These are phyloP conservation scores for Haplosporangium sp. DNA, from an alignment of 371 early-diverging fungal genomes.

Conservation along the genomic window DNA sequence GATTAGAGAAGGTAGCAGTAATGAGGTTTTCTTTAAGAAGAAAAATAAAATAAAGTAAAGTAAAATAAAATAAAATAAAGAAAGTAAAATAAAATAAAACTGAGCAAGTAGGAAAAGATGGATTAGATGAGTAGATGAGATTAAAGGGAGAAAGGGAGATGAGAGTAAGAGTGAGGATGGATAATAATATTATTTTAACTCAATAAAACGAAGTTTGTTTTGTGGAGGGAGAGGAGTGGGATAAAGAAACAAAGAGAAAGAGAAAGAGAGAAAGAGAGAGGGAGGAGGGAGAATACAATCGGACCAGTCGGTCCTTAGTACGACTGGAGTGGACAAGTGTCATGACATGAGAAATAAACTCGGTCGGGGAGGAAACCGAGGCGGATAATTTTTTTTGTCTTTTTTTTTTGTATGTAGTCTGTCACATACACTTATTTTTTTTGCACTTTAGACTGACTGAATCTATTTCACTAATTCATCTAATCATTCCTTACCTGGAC, in stretches of 20 bases:
- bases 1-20: too few relatives aligned
- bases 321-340: background rate
- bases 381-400: too few relatives aligned
- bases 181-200: background rate
- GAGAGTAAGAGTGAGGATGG: background rate
- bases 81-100: background rate
- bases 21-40: too few relatives aligned
- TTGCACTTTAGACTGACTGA: background rate
- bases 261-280: background rate
- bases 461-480: too few relatives aligned
- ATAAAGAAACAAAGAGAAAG: background rate
- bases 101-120: background rate
- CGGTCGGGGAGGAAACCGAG: too few relatives aligned
- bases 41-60: background rate
- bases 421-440: too few relatives aligned
- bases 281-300: background rate
- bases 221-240: background rate
- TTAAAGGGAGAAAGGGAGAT: background rate
- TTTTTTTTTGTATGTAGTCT: too few relatives aligned
- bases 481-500: slow-evolving; percentile 17
- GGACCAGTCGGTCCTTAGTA: background rate
- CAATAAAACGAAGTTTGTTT: background rate
- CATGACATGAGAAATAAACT: too few relatives aligned
- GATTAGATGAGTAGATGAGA: background rate
- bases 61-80: background rate